A percentile compares a stretch with the other conserved stretches of the same genome.
These are phyloP conservation scores for Acer campestre DNA, from an alignment of 345 rosid species.

Conservation along the genomic window DNA sequence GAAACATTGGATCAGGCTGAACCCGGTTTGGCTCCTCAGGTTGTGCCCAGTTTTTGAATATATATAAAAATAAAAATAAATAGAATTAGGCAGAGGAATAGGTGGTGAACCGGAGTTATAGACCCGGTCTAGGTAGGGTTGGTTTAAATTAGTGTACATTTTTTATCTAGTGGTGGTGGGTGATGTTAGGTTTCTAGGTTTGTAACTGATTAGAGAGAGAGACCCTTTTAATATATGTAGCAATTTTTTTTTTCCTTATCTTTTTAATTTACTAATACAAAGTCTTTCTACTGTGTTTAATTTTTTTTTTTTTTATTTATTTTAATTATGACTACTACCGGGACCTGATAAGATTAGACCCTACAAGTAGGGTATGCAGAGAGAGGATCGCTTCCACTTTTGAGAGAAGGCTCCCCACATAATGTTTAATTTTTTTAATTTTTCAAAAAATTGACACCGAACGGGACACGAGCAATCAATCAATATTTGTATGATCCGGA, in stretches of 20 bases:
- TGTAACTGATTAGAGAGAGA: conserved; percentile 36
- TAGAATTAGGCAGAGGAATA: background rate
- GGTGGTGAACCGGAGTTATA: conserved; percentile 1
- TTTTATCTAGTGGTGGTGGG: conserved; percentile 24
- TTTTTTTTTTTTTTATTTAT: background rate
- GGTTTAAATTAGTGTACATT: conserved; percentile 29
- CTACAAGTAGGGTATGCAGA: no score
- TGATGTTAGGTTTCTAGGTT: conserved; percentile 40
- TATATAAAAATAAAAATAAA: background rate
- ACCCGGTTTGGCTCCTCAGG: conserved; percentile 31
- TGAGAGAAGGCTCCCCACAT: no score
- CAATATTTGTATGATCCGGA: no score
- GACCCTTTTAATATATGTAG: conserved; percentile 18
- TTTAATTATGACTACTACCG: no score
- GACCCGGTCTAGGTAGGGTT: conserved; percentile 21
- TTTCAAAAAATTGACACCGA: background rate
- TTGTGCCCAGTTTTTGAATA: conserved; percentile 62
- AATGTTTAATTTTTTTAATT: no score
- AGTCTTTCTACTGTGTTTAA: background rate
- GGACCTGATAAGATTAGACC: no score
- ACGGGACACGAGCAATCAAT: no score
- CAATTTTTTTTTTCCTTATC: background rate
- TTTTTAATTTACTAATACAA: background rate
- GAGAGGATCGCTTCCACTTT: no score
- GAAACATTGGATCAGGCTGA: conserved; percentile 33